Base-by-base conservation (phyloP, 169 alveolate species). In the Babesia ovis region DNA sequence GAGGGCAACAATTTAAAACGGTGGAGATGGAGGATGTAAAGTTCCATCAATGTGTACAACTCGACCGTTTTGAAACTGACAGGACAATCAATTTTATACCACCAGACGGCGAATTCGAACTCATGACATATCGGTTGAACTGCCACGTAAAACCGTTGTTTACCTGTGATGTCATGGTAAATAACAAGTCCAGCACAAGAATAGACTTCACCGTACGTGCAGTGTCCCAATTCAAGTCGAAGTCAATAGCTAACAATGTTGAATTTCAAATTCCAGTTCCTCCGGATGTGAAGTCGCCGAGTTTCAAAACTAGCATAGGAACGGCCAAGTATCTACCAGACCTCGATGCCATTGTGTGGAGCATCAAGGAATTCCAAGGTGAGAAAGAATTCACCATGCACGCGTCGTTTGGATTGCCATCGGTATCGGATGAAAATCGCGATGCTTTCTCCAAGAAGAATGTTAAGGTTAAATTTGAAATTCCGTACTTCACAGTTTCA, bases 401-500 rank as follows among this genome's bases (percentile, higher is more conserved):
- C 53, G 99, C 99, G 6, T 90, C 92, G 18, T 97, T 97, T 83
- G 98, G 98, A 0, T 93, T 98, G 56, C 99, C 99, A 4, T 91
- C 98, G 14, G 93, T 98, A 23, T 85, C 92, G 3, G 90, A 84
- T 61, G 98, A 95, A 35, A 92, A 93, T 68, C 87, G 98, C 57
- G 97, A 96, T 55, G 85, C 92, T 58, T 96, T 93, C 92, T 71
- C 90, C 56, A 96, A 95, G 89, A 90, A 92, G 56, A 99, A 99
- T 6, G 97, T 98, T 53, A 91, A 92, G 54, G 97, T 97, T n/a
- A 92, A 92, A 68, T 98, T 96, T 85, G 99, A 98, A 84, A 98
- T 98, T 50, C 99, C 99, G n/a, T 97, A 97, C 80, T 98, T 97
- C 93, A 97, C 99, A 25, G 99, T 98, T 43, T 95, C 99, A n/a